Percentiles rank a stretch among this genome's conserved stretches.
These are phyloP conservation scores for Geum urbanum DNA, from an alignment of 306 rosid genomes.

Conservation along the genomic window DNA sequence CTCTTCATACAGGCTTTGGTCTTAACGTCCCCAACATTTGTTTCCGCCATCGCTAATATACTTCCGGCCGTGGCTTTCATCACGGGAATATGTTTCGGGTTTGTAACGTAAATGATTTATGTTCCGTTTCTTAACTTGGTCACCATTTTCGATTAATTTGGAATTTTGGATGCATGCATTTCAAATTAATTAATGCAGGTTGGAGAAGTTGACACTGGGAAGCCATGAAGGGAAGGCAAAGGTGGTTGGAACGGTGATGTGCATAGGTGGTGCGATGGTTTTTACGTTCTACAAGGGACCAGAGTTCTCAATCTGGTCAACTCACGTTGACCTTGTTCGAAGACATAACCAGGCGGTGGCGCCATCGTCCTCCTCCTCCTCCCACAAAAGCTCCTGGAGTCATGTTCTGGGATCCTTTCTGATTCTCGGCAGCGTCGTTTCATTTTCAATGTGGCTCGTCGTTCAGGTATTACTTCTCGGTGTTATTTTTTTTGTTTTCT, in stretches of 20 bases:
- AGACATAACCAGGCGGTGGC: background rate
- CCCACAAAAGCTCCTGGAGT: background rate
- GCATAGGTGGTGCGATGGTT: constrained; percentile 66
- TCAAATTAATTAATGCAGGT: constrained; percentile 10
- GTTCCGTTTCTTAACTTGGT: too few species aligned
- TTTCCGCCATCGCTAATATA: constrained; percentile 16
- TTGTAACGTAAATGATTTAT: background rate
- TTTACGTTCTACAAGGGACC: constrained; percentile 48
- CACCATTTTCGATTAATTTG: too few species aligned
- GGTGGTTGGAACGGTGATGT: constrained; percentile 41
- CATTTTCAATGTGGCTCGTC: constrained; percentile 29
- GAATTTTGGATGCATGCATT: background rate
- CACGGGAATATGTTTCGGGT: constrained; percentile 15
- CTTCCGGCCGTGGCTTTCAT: constrained; percentile 26
- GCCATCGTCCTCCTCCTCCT: background rate
- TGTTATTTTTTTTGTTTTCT: too few species aligned
- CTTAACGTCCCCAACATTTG: constrained; percentile 24
- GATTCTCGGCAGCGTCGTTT: constrained; percentile 16
- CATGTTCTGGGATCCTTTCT: constrained; percentile 20
- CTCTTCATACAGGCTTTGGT: constrained; percentile 20
- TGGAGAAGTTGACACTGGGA: constrained; percentile 32
- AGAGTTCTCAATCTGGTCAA: constrained; percentile 34
- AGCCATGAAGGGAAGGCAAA: constrained; percentile 45
- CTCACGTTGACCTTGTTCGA: constrained; percentile 40
- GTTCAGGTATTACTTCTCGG: constrained; percentile 22